A percentile compares a stretch with the other conserved stretches of the same genome.
Evolutionary conservation across 2,329 filamentous ascomycete genomes (phyloP).

Genomic region (Fusarium vanettenii): DNA sequence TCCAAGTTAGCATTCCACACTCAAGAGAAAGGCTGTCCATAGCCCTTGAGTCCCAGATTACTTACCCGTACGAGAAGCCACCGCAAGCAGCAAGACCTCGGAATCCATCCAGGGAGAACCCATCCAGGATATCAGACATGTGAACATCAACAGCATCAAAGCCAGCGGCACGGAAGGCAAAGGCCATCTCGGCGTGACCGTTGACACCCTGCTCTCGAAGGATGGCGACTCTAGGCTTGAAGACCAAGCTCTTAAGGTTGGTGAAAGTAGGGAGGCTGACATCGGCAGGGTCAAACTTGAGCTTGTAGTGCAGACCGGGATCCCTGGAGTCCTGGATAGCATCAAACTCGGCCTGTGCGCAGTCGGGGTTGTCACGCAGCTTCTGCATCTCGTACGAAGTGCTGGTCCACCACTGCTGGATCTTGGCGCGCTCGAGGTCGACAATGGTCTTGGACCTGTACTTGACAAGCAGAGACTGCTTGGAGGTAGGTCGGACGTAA

Average conservation of each 20-base stretch:
- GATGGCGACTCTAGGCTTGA: constrained; percentile 81
- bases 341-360: constrained; percentile 85
- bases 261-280: constrained; percentile 72
- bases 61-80: constrained; percentile 88
- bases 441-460: constrained; percentile 77
- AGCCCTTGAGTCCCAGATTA: not conserved
- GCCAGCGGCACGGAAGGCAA: constrained; percentile 90
- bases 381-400: constrained; percentile 94
- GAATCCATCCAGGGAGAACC: constrained; percentile 84
- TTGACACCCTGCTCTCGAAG: constrained; percentile 96
- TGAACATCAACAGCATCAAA: constrained; percentile 94
- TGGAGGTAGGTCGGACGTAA: constrained; percentile 73
- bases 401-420: constrained; percentile 89
- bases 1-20: constrained; percentile 1
- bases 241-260: constrained; percentile 63
- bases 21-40: not conserved
- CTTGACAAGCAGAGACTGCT: constrained; percentile 82
- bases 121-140: constrained; percentile 91
- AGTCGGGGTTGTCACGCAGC: constrained; percentile 86
- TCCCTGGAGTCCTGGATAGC: constrained; percentile 80
- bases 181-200: constrained; percentile 97
- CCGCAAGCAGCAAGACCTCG: constrained; percentile 93
- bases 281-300: constrained; percentile 84
- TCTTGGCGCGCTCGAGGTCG: constrained; percentile 73
- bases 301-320: constrained; percentile 85